Evolutionary conservation across 2,329 filamentous ascomycete species (phyloP), one percentile per base, ranked within the genome.

Genomic region (Penicillium sp.): DNA sequence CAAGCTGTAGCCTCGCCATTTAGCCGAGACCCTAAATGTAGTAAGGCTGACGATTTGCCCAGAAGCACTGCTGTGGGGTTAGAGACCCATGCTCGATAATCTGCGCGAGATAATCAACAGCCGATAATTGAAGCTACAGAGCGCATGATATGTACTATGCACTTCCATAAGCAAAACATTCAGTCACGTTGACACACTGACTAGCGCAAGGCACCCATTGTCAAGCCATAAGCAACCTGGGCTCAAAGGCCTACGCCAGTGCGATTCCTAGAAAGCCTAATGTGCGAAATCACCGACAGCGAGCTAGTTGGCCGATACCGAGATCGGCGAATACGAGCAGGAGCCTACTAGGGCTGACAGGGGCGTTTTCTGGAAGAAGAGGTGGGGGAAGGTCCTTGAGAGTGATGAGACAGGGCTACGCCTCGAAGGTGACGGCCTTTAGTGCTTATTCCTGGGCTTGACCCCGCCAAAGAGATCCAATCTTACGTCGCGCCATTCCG

Each of bases 391-490:
- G 50, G 33, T 46, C 39, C 41, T 35, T 27, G 49, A 49, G 16
- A 35, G 4, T 27, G 46, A 39, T 27, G 49, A 49, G 16, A 35
- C 7, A 46, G 46, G n/a, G 27, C 44, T 53, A 55, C 47, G 54
- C 55, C 55, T 51, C 39, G 47, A 40, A 31, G 50, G 40, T 37
- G 37, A 55, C 36, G 36, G 37, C 52, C 24, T 58, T 35, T 64
- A 64, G 61, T 60, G 61, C 61, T 64, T 61, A 64, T 64, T 41
- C 55, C 46, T 11, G 46, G 19, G 46, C 47, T 37, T 49, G 14
- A 50, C 43, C 56, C 56, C 53, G 46, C 41, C 31, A 55, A 49
- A 46, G 31, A 18, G 19, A 24, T 13, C 33, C 40, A 16, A 27
- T 37, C 31, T 46, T 4, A 41, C 35, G 35, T 40, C 41, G 52